A percentile compares a stretch with the other conserved stretches of the same genome.
Evolutionary conservation across 495 filamentous ascomycete species (phyloP).

Genomic region (Apodospora peruviana): DNA sequence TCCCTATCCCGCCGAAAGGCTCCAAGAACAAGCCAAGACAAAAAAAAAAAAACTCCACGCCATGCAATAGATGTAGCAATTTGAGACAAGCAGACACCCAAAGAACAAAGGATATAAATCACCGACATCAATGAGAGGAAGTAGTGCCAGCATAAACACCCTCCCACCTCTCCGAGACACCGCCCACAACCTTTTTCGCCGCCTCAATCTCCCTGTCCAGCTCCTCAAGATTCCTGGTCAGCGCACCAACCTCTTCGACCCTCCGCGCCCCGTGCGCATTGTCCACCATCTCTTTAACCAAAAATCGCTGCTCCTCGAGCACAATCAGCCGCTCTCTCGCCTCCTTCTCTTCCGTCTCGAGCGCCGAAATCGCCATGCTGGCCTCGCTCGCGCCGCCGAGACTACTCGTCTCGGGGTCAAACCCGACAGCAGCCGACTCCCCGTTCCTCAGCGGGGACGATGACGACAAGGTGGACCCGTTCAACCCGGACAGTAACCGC

Average conservation of each 20-base stretch:
- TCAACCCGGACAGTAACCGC: conserved; percentile 29
- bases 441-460: conserved; percentile 37
- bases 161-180: conserved; percentile 50
- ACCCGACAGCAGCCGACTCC: conserved; percentile 30
- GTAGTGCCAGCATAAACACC: conserved; percentile 39
- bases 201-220: conserved; percentile 75
- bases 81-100: neutral
- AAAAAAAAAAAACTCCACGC: neutral
- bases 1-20: neutral
- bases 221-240: conserved; percentile 79
- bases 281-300: conserved; percentile 83
- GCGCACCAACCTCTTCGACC: conserved; percentile 82
- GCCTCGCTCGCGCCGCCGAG: conserved; percentile 46
- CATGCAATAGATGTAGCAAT: neutral
- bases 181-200: conserved; percentile 47
- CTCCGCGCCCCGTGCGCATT: conserved; percentile 73
- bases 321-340: conserved; percentile 79
- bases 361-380: conserved; percentile 59
- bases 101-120: neutral
- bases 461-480: conserved; percentile 9
- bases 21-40: neutral
- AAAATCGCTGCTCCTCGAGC: conserved; percentile 89
- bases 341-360: conserved; percentile 84
- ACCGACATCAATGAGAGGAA: no score
- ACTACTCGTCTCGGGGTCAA: conserved; percentile 54